Conservation (phyloP, 2,329 filamentous ascomycete genomes). For the Penicillium sp. region DNA sequence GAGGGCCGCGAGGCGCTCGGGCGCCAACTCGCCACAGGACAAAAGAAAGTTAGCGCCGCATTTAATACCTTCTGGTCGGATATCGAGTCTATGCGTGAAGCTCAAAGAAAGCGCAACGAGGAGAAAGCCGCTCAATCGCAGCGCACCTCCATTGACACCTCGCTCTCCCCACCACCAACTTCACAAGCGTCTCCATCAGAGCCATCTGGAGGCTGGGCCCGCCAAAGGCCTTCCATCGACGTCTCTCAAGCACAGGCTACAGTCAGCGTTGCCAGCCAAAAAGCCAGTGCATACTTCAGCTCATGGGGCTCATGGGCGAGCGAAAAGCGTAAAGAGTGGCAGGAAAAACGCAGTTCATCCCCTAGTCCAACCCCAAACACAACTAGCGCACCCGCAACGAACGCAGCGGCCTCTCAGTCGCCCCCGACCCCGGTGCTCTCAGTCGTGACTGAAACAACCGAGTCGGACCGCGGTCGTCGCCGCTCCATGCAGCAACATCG, state of each 20-base stretch:
- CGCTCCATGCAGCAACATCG: constrained; percentile 25
- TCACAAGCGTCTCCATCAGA: constrained; percentile 16
- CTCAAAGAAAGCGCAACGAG: constrained; percentile 59
- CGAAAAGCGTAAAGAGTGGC: constrained; percentile 49
- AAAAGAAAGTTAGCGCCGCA: constrained; percentile 81
- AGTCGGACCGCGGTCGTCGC: constrained; percentile 32
- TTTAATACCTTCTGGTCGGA: constrained; percentile 90
- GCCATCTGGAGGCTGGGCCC: constrained; percentile 25
- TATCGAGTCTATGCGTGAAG: constrained; percentile 77
- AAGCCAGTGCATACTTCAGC: constrained; percentile 63
- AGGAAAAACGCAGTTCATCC: constrained; percentile 36
- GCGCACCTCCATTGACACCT: constrained; percentile 29
- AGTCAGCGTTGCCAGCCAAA: constrained; percentile 53
- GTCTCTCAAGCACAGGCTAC: constrained; percentile 56
- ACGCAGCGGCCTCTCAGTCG: constrained; percentile 13
- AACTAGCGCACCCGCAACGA: not conserved
- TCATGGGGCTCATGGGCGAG: constrained; percentile 64
- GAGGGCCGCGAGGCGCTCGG: constrained; percentile 81
- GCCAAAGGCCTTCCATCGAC: constrained; percentile 46
- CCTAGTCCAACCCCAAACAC: constrained; percentile 1
- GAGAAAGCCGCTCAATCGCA: constrained; percentile 32
- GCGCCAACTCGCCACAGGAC: constrained; percentile 84
- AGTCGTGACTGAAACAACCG: constrained; percentile 24
- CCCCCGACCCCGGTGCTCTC: constrained; percentile 23
- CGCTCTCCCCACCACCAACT: constrained; percentile 26